These are phyloP conservation scores for Calonectria fujianensis DNA, from an alignment of 2,329 filamentous ascomycete species.

Conservation along the genomic window DNA sequence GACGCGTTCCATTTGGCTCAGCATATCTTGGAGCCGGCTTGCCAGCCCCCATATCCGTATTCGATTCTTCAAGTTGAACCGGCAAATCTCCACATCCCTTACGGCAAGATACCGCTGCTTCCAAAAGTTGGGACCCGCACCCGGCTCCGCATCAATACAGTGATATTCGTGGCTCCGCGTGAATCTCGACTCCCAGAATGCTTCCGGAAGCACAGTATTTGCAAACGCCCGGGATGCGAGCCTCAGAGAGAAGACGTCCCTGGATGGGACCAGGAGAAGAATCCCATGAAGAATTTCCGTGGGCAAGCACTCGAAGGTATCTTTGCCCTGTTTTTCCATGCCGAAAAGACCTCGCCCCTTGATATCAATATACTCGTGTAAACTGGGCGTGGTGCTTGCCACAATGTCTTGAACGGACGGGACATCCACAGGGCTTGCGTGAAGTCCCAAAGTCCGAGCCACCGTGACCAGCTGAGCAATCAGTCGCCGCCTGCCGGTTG, in stretches of 20 bases:
- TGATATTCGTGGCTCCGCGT: constrained; percentile 26
- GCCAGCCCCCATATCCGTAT: constrained; percentile 40
- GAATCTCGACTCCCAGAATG: constrained; percentile 44
- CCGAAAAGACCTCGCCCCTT: neutral
- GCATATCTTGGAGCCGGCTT: constrained; percentile 10
- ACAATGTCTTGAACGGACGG: neutral
- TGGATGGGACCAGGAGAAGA: constrained; percentile 22
- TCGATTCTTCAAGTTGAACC: constrained; percentile 29
- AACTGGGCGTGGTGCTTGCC: neutral
- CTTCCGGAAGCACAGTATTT: constrained; percentile 22
- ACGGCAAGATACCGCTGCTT: constrained; percentile 19
- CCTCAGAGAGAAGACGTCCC: constrained; percentile 27
- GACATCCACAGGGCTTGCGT: constrained; percentile 5
- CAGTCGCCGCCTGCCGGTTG: constrained; percentile 10
- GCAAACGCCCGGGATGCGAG: constrained; percentile 34
- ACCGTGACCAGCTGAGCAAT: neutral
- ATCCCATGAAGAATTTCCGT: constrained; percentile 33
- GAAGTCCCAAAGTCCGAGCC: constrained; percentile 9
- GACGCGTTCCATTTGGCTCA: constrained; percentile 12
- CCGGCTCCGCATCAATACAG: constrained; percentile 26
- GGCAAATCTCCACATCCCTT: neutral
- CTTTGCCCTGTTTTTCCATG: neutral
- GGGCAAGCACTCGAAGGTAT: constrained; percentile 32
- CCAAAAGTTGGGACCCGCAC: constrained; percentile 27
- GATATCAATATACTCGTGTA: neutral